A percentile compares a stretch with the other conserved stretches of the same genome.
These are phyloP conservation scores for Clathrospora elynae DNA, from an alignment of 2,329 filamentous ascomycete genomes.

Conservation along the genomic window DNA sequence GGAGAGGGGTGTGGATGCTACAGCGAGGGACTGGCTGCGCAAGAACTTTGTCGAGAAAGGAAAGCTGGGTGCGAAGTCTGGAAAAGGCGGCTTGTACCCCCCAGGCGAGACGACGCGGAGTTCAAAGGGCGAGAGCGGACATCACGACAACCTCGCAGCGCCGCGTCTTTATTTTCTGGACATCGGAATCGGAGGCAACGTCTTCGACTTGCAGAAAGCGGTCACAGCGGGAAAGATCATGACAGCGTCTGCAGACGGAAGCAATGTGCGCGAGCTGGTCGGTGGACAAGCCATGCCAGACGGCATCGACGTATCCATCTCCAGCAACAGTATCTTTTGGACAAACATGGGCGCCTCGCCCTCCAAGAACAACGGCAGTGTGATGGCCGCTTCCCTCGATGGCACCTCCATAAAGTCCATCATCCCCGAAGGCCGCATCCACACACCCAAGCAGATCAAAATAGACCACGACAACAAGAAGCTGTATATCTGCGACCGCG, in stretches of 20 bases:
- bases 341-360: slow-evolving; percentile 28
- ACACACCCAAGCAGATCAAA: slow-evolving; percentile 54
- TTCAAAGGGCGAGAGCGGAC: slow-evolving; percentile 20
- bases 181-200: slow-evolving; percentile 12
- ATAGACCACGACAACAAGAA: slow-evolving; percentile 12
- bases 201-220: slow-evolving; percentile 3
- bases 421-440: slow-evolving; percentile 47
- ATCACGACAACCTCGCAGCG: slow-evolving; percentile 10
- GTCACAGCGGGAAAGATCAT: slow-evolving; percentile 14
- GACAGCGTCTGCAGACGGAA: slow-evolving; percentile 11
- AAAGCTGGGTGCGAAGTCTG: slow-evolving; percentile 53
- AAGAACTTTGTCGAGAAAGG: slow-evolving; percentile 54
- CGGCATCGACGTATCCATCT: slow-evolving; percentile 37
- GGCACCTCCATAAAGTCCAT: slow-evolving; percentile 55
- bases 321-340: slow-evolving; percentile 38
- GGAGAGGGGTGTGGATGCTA: slow-evolving; percentile 52
- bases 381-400: slow-evolving; percentile 56
- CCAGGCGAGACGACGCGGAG: slow-evolving; percentile 46
- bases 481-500: slow-evolving; percentile 47
- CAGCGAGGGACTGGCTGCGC: slow-evolving; percentile 54
- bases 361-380: slow-evolving; percentile 48
- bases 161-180: slow-evolving; percentile 13
- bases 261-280: slow-evolving; percentile 11
- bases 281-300: slow-evolving; percentile 32
- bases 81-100: slow-evolving; percentile 23